These are phyloP conservation scores for Mesotaenium endlicherianum DNA, from an alignment of 139 green algal genomes.

Conservation along the genomic window DNA sequence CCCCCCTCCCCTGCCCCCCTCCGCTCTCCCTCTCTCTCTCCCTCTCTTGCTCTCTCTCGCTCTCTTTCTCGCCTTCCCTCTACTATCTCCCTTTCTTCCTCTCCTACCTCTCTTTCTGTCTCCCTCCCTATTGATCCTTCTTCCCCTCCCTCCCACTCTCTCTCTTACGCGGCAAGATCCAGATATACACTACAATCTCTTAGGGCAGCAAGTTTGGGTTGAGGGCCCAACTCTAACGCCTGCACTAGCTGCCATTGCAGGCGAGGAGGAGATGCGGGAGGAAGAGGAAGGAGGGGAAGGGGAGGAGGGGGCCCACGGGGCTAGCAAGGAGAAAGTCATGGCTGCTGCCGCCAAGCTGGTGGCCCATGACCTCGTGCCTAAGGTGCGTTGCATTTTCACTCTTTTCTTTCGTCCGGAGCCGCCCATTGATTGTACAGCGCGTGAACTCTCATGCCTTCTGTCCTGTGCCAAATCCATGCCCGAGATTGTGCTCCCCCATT, in stretches of 20 bases:
- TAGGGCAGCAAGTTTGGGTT: too few species aligned
- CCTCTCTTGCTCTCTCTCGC: background rate
- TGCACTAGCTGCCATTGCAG: too few species aligned
- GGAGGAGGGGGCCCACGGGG: background rate
- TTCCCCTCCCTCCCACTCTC: background rate
- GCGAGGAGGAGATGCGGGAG: background rate
- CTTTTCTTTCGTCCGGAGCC: too few species aligned
- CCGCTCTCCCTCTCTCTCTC: background rate
- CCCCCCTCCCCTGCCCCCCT: background rate
- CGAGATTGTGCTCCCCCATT: too few species aligned
- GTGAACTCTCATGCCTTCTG: too few species aligned
- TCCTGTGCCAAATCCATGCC: too few species aligned
- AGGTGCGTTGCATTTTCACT: constrained; percentile 7
- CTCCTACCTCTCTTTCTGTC: background rate
- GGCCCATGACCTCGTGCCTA: background rate
- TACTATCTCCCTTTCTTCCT: background rate
- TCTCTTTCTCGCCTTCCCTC: background rate
- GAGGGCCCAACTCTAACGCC: too few species aligned
- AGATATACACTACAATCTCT: too few species aligned
- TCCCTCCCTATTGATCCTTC: background rate
- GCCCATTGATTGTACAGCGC: too few species aligned
- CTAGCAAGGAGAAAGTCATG: background rate
- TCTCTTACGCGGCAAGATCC: too few species aligned
- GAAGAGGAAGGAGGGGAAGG: too few species aligned
- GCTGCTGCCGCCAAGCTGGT: constrained; percentile 1